Evolutionary conservation across 192 early-diverging fungal genomes (phyloP), one percentile per base, ranked within the genome.

Genomic region (Gryganskiella cystojenkinii): DNA sequence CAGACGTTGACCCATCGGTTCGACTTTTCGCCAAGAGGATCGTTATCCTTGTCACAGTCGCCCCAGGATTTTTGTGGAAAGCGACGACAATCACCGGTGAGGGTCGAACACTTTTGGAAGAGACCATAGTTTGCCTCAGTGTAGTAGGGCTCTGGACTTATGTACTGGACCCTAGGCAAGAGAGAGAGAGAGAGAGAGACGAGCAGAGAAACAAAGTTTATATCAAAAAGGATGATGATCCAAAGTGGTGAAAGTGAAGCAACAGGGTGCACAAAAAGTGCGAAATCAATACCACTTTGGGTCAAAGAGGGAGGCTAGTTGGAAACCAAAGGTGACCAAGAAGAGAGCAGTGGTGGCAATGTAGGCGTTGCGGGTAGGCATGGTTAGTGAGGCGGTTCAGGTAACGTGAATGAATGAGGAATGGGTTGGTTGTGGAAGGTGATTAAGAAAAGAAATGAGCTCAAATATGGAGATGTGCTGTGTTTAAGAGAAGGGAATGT

Each of bases 361-460:
- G 56, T 78, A 78, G 15, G 74, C 74, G 66, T 69, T 64, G 14
- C 61, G 66, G 22, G 74, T 78, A 52, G 74, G 74, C 74, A 78
- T 78, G 61, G 10, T 50, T 30, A 24, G 20, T 30, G 24, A 30
- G 43, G 17, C 14, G 17, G 28, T 11, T 25, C 33, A n/a, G 35
- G 8, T 17, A 37, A 22, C 0, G 35, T 24, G 31, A 3, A 20
- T 14, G 51, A 53, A 25, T 27, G 51, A 53, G 51, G 28, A 27
- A 28, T 4, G 7, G 53, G 17, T 5, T 55, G 30, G 8, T 8
- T 42, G 20, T 56, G 54, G 14, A 30, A 25, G 49, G 50, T 27
- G 25, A 28, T 52, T 8, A 3, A 31, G 28, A 17, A 19, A 46
- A 2, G 10, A 3, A 20, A 46, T n/a, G 11, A 13, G 11, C 15